Conservation (phyloP, 345 rosid genomes). For the Salix purpurea region DNA sequence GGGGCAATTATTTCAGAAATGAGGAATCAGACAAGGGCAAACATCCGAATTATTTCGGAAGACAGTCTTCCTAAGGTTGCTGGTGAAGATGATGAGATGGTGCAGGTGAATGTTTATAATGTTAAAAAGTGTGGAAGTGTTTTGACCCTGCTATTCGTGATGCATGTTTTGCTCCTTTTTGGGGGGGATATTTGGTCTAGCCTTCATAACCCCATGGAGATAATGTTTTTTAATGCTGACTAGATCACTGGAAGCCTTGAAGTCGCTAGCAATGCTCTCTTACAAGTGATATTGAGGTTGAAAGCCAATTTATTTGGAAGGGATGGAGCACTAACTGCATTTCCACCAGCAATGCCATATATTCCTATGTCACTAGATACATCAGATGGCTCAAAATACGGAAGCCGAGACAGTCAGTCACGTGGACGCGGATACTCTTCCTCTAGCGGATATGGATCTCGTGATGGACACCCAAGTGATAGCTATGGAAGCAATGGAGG, state of each 20-base stretch:
- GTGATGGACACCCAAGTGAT: constrained; percentile 12
- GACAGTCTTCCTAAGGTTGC: constrained; percentile 33
- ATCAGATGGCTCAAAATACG: constrained; percentile 20
- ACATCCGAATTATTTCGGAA: constrained; percentile 26
- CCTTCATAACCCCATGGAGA: neutral
- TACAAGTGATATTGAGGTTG: constrained; percentile 30
- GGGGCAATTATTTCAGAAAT: constrained; percentile 36
- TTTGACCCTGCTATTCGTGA: neutral
- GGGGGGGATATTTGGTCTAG: neutral
- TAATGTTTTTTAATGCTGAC: constrained; percentile 5
- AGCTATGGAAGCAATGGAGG: constrained; percentile 18
- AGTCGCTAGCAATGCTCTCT: constrained; percentile 33
- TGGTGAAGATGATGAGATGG: constrained; percentile 34
- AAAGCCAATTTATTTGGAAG: constrained; percentile 35
- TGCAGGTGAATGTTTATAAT: constrained; percentile 23
- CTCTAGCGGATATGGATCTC: constrained; percentile 22
- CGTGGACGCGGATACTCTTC: constrained; percentile 28
- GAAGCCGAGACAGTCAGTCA: constrained; percentile 22
- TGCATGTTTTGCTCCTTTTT: neutral
- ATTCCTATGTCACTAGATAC: constrained; percentile 22
- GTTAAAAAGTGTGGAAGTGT: neutral
- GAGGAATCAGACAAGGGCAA: constrained; percentile 32
- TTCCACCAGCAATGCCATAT: constrained; percentile 26
- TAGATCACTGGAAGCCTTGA: constrained; percentile 33
- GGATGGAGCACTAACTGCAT: constrained; percentile 25